Percentiles rank a stretch among this genome's conserved stretches.
Conservation (phyloP, 805 yeast species). For the Myxozyma udenii region DNA sequence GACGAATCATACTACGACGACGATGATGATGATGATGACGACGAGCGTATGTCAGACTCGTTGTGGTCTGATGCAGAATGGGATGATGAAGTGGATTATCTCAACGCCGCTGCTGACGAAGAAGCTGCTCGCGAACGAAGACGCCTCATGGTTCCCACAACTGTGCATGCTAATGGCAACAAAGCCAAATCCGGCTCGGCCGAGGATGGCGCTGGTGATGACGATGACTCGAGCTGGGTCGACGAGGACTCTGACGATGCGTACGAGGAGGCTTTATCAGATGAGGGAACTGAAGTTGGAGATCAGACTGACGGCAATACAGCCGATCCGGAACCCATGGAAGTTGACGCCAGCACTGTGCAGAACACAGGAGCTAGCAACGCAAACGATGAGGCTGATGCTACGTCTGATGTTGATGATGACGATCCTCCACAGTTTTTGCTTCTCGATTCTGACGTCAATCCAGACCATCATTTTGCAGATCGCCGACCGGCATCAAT, state of each 20-base stretch:
- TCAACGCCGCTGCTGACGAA: not conserved
- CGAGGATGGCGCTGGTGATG: conserved; percentile 8
- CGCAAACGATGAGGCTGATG: not conserved
- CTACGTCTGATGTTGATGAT: not conserved
- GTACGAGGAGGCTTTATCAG: conserved; percentile 1
- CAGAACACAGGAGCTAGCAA: not conserved
- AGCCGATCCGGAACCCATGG: not conserved
- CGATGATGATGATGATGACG: conserved; percentile 6
- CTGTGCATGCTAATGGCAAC: not conserved
- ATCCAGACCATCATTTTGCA: conserved; percentile 12
- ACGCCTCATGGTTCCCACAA: conserved; percentile 2
- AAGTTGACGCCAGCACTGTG: not conserved
- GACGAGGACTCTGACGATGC: conserved; percentile 13
- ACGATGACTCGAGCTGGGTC: conserved; percentile 20
- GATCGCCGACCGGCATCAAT: not conserved
- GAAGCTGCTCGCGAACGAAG: not conserved
- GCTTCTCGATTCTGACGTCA: conserved; percentile 19
- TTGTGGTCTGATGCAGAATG: not conserved
- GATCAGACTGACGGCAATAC: not conserved
- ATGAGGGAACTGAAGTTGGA: not conserved
- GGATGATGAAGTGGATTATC: conserved; percentile 8
- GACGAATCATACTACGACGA: conserved; percentile 22
- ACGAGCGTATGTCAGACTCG: conserved; percentile 1
- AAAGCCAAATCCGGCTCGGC: not conserved
- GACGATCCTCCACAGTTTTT: conserved; percentile 11